These are phyloP conservation scores for Teunomyces cretensis DNA, from an alignment of 805 yeast genomes.

Conservation along the genomic window DNA sequence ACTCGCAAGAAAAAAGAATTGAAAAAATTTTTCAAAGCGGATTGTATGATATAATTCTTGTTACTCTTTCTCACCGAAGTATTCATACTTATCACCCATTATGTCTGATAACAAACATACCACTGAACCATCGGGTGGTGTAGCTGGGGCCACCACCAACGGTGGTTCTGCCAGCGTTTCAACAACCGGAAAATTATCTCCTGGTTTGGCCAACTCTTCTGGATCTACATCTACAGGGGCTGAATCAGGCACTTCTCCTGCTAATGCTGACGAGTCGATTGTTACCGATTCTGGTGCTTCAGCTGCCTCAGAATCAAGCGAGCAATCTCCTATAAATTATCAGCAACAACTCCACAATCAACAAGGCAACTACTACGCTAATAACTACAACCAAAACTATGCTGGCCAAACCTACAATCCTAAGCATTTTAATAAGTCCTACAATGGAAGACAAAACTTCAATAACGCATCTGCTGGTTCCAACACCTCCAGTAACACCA, in stretches of 20 bases:
- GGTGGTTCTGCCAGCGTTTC: conserved; percentile 5
- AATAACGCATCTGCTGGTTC: conserved; percentile 11
- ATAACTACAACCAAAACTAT: conserved; percentile 7
- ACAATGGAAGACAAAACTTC: conserved; percentile 14
- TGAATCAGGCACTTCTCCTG: conserved; percentile 4
- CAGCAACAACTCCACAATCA: conserved; percentile 4
- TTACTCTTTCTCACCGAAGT: conserved; percentile 6
- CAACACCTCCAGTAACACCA: conserved; percentile 7
- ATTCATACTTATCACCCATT: conserved; percentile 8
- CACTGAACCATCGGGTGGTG: conserved; percentile 8
- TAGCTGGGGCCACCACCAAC: conserved; percentile 8
- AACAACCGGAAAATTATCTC: conserved; percentile 1
- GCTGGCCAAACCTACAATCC: conserved; percentile 1
- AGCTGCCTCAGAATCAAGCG: conserved; percentile 4
- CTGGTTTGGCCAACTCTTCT: neutral
- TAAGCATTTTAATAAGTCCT: conserved; percentile 5
- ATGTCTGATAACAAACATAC: conserved; percentile 18
- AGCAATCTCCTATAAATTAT: neutral
- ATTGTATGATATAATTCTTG: conserved; percentile 6
- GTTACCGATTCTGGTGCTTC: conserved; percentile 6
- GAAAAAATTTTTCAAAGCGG: conserved; percentile 5
- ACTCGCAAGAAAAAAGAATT: conserved; percentile 4
- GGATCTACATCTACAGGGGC: neutral
- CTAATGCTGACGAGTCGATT: conserved; percentile 3
- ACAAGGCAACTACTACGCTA: conserved; percentile 9